Evolutionary conservation across 2,329 filamentous ascomycete genomes (phyloP).

Genomic region (Alternaria sp.): DNA sequence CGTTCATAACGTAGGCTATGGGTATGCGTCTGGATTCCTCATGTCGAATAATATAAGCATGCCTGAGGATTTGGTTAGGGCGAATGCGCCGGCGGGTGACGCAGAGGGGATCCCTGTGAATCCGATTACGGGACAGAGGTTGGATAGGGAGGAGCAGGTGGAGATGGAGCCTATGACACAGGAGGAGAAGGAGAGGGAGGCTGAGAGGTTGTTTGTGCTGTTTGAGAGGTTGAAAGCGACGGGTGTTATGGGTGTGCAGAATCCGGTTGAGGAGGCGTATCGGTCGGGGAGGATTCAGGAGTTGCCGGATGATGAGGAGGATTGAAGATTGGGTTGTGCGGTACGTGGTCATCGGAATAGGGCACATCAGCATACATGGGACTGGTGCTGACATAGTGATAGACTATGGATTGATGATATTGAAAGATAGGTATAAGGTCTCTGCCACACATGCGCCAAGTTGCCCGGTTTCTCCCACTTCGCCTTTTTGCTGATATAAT

Average conservation of each 20-base stretch:
- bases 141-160: slow-evolving; percentile 69
- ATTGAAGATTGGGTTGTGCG: neutral
- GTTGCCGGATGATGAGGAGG: slow-evolving; percentile 59
- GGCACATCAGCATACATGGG: too few species aligned
- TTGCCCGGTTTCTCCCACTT: neutral
- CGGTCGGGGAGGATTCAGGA: slow-evolving; percentile 75
- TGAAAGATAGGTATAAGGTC: neutral
- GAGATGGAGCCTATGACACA: slow-evolving; percentile 78
- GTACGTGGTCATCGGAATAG: too few species aligned
- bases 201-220: slow-evolving; percentile 85
- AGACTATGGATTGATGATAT: neutral
- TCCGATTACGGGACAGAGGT: slow-evolving; percentile 83
- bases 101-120: slow-evolving; percentile 63
- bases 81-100: slow-evolving; percentile 50
- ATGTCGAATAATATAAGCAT: slow-evolving; percentile 82
- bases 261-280: slow-evolving; percentile 74
- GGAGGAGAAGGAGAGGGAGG: slow-evolving; percentile 91
- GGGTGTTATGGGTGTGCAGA: slow-evolving; percentile 78
- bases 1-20: slow-evolving; percentile 91
- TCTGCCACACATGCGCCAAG: neutral
- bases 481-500: neutral
- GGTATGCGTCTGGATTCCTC: slow-evolving; percentile 88
- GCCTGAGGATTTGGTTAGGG: slow-evolving; percentile 69
- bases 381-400: neutral
- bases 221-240: slow-evolving; percentile 83